Percentiles rank a stretch among this genome's conserved stretches.
These are phyloP conservation scores for Fusarium ambrosium DNA, from an alignment of 2,329 filamentous ascomycete genomes.

Conservation along the genomic window DNA sequence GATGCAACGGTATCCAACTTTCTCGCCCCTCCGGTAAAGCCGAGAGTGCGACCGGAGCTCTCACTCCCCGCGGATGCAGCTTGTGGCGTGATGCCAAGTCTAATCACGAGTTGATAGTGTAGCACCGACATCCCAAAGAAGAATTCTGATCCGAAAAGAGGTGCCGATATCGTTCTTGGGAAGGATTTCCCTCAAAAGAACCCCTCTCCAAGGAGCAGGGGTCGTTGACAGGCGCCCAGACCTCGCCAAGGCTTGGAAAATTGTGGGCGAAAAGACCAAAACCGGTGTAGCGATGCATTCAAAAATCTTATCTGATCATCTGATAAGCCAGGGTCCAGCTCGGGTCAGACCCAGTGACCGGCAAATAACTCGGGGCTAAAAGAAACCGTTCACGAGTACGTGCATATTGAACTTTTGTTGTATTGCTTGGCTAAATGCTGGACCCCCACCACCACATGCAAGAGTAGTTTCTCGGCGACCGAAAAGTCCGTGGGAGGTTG, in stretches of 20 bases:
- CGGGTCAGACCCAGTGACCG: background rate
- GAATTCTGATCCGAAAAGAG: constrained; percentile 25
- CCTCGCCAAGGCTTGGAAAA: background rate
- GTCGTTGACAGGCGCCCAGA: background rate
- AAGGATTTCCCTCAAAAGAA: background rate
- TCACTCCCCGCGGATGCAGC: background rate
- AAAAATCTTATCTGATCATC: constrained; percentile 47
- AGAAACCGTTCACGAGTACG: background rate
- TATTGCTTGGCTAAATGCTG: background rate
- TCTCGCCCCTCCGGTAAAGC: background rate
- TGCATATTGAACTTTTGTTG: constrained; percentile 1
- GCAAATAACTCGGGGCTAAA: background rate
- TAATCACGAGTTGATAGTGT: constrained; percentile 2
- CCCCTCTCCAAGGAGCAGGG: background rate
- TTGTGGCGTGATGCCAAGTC: constrained; percentile 37
- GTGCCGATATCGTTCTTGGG: background rate
- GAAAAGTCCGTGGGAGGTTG: background rate
- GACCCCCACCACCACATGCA: constrained; percentile 5
- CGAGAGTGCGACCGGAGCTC: background rate
- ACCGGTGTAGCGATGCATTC: constrained; percentile 22
- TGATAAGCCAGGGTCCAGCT: constrained; percentile 32
- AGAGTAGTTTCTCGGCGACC: constrained; percentile 19
- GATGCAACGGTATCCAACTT: background rate
- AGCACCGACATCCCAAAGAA: background rate
- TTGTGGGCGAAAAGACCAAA: constrained; percentile 12